These are phyloP conservation scores for Mortierella sp. DNA, from an alignment of 371 early-diverging fungal species.

Conservation along the genomic window DNA sequence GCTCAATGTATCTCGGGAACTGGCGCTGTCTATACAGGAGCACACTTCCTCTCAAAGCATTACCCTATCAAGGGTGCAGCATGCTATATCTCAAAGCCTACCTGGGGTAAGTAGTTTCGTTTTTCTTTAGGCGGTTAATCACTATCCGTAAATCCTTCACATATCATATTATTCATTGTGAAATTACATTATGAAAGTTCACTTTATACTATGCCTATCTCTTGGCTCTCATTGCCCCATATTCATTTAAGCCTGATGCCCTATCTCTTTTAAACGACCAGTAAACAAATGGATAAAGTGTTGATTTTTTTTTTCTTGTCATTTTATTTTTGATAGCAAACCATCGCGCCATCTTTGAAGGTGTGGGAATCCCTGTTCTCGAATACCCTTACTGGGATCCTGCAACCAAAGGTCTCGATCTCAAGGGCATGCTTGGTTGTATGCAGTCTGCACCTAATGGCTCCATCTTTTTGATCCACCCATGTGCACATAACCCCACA, in stretches of 20 bases:
- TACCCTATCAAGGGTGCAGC: slow-evolving; percentile 72
- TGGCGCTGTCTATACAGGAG: slow-evolving; percentile 91
- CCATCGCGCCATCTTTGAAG: slow-evolving; percentile 89
- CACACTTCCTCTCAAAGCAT: slow-evolving; percentile 82
- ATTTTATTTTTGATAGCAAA: slow-evolving; percentile 85
- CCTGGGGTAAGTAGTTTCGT: slow-evolving; percentile 81
- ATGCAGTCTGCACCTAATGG: slow-evolving; percentile 80
- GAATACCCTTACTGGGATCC: slow-evolving; percentile 94
- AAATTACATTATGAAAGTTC: not conserved
- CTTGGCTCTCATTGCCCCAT: not conserved
- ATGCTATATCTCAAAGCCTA: slow-evolving; percentile 93
- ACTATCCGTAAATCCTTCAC: not conserved
- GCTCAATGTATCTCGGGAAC: slow-evolving; percentile 97
- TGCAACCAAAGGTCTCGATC: slow-evolving; percentile 79
- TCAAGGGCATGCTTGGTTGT: slow-evolving; percentile 78
- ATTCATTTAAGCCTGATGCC: not conserved
- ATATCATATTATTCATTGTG: not conserved
- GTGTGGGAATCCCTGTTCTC: slow-evolving; percentile 84
- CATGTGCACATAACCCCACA: slow-evolving; percentile 98
- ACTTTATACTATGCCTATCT: not conserved
- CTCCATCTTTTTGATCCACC: slow-evolving; percentile 86
- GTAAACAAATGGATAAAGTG: slow-evolving; percentile 7
- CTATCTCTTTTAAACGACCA: not conserved
- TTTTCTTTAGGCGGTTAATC: not conserved
- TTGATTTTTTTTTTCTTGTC: slow-evolving; percentile 4